Conservation (phyloP, 345 rosid genomes). For the Camelina hispida region DNA sequence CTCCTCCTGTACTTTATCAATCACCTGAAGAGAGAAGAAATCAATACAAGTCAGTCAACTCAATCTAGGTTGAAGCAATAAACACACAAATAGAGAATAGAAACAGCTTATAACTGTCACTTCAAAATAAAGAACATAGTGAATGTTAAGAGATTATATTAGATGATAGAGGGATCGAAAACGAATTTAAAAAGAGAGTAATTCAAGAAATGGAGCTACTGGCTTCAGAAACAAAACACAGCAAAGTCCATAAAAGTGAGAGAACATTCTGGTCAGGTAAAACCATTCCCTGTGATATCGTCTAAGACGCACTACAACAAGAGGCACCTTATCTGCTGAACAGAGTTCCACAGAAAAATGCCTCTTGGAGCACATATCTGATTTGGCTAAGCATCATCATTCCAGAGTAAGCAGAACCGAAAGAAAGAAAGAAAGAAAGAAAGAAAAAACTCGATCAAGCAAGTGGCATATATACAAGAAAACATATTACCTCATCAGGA, state of each 20-base stretch:
- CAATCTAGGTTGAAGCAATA: background rate
- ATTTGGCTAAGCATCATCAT: constrained; percentile 51
- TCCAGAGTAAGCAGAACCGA: constrained; percentile 16
- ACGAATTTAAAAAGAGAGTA: background rate
- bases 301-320: constrained; percentile 44
- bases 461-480: constrained; percentile 6
- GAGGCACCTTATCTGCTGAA: constrained; percentile 13
- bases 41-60: background rate
- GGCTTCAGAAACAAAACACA: background rate
- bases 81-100: constrained; percentile 1
- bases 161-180: background rate
- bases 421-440: background rate
- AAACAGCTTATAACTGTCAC: background rate
- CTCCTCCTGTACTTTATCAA: constrained; percentile 48
- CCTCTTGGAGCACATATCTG: constrained; percentile 47
- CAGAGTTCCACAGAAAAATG: background rate
- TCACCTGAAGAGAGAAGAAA: constrained; percentile 35
- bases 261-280: constrained; percentile 44
- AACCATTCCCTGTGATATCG: constrained; percentile 48
- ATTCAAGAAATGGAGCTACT: background rate
- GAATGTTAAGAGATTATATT: background rate
- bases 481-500: constrained; percentile 84
- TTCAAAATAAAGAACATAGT: background rate
- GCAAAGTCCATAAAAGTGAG: background rate
- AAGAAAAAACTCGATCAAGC: background rate